Evolutionary conservation across 1,284 basidiomycete species (phyloP), one percentile per base, ranked within the genome.

Genomic region (Ustilago hordei): DNA sequence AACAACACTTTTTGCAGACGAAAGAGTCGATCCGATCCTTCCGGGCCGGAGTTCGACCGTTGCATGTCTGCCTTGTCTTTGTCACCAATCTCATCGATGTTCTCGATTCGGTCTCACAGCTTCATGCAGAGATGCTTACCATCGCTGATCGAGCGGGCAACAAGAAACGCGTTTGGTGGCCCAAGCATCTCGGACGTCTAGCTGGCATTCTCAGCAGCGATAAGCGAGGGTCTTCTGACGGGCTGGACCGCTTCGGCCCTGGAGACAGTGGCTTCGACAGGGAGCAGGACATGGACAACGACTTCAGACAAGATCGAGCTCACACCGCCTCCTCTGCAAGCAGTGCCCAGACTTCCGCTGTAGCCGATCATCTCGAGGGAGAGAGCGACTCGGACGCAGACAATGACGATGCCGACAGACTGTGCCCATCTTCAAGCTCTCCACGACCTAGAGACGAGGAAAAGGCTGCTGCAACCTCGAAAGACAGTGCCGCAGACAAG

Each of bases 31-130:
- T 68, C 47, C 60, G 52, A 7, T 52, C 60, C 0, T 80, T 75
- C 64, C 32, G 79, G 72, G 28, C 52, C 2, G 69, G 78, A 32
- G 89, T 68, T 81, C 88, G 60, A 76, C 86, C 88, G 23, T 85
- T 91, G 17, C 88, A 89, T 77, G 69, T 89, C 52, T 85, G 88
- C 41, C 89, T 89, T 76, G 88, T 89, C 11, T 90, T 89, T 69
- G 84, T 87, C 39, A 84, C 88, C 52, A 89, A 89, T 66, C 76
- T 90, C 32, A 67, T 89, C 32, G 84, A 86, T 50, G 84, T 87
- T 19, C 86, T 86, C 28, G 88, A 89, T 41, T 88, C 88, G 19
- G 81, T 90, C 57, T 85, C 90, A 47, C 75, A 84, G 3, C 82
- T 91, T 32, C 85, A 89, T 69, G 88, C 88, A 59, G 84, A 81